Conservation (phyloP, 345 rosid genomes). For the Adansonia digitata region DNA sequence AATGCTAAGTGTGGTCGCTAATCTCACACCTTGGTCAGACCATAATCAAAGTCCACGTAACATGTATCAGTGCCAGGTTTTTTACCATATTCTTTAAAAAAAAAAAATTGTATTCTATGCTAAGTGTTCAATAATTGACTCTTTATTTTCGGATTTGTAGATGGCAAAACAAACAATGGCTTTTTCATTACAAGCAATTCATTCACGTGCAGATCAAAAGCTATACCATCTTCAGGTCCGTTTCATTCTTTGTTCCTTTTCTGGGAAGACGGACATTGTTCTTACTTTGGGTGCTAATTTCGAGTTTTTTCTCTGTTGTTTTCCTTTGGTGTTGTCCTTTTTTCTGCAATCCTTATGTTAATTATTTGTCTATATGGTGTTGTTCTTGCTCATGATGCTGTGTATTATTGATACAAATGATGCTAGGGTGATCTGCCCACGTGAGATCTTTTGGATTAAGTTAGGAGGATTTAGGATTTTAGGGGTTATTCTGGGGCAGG, state of each 20-base stretch:
- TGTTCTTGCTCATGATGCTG: neutral
- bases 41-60: constrained; percentile 99
- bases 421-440: neutral
- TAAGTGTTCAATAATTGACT: constrained; percentile 9
- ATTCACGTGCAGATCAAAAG: constrained; percentile 88
- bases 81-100: neutral
- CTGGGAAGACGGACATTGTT: neutral
- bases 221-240: constrained; percentile 89
- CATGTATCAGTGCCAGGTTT: constrained; percentile 98
- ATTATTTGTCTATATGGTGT: neutral
- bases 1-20: constrained; percentile 96
- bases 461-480: neutral
- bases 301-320: neutral
- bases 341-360: neutral
- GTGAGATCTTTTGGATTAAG: neutral
- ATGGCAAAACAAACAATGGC: constrained; percentile 99
- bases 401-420: neutral
- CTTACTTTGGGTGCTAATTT: neutral
- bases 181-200: constrained; percentile 79
- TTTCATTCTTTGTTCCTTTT: neutral
- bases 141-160: constrained; percentile 27
- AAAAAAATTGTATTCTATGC: neutral
- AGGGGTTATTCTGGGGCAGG: neutral
- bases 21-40: constrained; percentile 98
- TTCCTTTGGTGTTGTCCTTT: neutral